Evolutionary conservation across 23 red algal species (phyloP).

Genomic region (Gracilaria caudata): DNA sequence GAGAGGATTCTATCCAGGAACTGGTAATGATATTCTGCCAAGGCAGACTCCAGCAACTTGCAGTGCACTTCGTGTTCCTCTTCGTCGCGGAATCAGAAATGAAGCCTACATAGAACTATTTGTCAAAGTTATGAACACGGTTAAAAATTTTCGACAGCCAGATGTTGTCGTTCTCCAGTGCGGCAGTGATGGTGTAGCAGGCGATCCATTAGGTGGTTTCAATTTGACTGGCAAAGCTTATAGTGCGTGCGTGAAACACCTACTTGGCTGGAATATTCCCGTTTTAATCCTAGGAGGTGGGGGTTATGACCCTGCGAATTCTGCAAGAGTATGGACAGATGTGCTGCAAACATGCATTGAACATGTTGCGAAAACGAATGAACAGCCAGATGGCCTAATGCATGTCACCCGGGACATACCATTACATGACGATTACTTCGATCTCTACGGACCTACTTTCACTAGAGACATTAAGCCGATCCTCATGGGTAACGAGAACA

Average conservation of each 20-base stretch:
- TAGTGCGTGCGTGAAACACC: conserved; percentile 2
- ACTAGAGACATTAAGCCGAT: conserved; percentile 16
- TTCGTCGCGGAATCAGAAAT: conserved; percentile 49
- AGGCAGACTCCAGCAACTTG: not conserved
- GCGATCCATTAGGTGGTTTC: conserved; percentile 53
- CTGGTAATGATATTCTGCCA: conserved; percentile 7
- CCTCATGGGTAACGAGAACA: conserved; percentile 29
- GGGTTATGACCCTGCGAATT: conserved; percentile 17
- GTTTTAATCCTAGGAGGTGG: conserved; percentile 45
- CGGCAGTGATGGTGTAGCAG: conserved; percentile 27
- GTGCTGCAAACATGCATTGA: conserved; percentile 40
- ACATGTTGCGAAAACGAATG: not conserved
- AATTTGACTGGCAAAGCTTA: conserved; percentile 43
- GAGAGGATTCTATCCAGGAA: conserved; percentile 45
- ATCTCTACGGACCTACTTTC: conserved; percentile 40
- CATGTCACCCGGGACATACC: conserved; percentile 10
- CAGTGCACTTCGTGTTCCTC: conserved; percentile 29
- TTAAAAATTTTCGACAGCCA: not conserved
- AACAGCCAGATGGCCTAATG: not conserved
- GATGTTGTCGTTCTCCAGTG: conserved; percentile 50
- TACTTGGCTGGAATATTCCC: conserved; percentile 29
- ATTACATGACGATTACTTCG: conserved; percentile 41
- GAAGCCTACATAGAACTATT: conserved; percentile 5
- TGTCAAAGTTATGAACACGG: not conserved
- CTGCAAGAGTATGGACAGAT: conserved; percentile 50